These are phyloP conservation scores for Mycena chlorophos DNA, from an alignment of 768 basidiomycete genomes.

Conservation along the genomic window DNA sequence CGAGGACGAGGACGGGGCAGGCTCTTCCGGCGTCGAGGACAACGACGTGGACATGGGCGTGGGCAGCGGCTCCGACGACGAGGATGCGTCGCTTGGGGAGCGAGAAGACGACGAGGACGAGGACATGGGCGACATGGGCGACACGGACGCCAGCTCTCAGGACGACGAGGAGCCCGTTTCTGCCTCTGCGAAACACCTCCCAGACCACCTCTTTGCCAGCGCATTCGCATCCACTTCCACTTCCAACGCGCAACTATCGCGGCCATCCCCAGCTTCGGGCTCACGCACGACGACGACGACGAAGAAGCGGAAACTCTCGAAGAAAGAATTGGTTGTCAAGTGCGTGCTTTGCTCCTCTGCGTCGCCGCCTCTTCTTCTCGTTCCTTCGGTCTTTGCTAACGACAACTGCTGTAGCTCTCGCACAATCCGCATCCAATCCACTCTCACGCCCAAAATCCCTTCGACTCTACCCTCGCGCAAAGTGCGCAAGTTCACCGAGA, in stretches of 20 bases:
- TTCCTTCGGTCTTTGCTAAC: not conserved
- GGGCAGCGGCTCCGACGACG: slow-evolving; percentile 26
- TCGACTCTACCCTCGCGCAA: slow-evolving; percentile 51
- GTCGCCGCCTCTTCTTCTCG: slow-evolving; percentile 5
- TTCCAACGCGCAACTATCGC: slow-evolving; percentile 7
- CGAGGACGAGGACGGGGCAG: slow-evolving; percentile 27
- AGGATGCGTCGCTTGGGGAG: slow-evolving; percentile 26
- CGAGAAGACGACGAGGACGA: slow-evolving; percentile 25
- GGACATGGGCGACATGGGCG: slow-evolving; percentile 16
- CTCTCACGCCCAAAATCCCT: slow-evolving; percentile 31
- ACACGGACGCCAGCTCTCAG: not conserved
- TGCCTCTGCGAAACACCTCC: slow-evolving; percentile 51
- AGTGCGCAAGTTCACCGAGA: slow-evolving; percentile 52
- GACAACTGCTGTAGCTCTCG: slow-evolving; percentile 43
- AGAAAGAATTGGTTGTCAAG: slow-evolving; percentile 60
- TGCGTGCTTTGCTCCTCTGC: too few species aligned
- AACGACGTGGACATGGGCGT: slow-evolving; percentile 26
- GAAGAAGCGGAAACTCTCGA: slow-evolving; percentile 34
- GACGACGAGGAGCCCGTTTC: slow-evolving; percentile 6
- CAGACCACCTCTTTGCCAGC: slow-evolving; percentile 62
- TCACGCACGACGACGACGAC: slow-evolving; percentile 14
- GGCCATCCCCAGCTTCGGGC: slow-evolving; percentile 22
- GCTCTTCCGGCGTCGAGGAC: slow-evolving; percentile 29
- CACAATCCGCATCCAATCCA: slow-evolving; percentile 44
- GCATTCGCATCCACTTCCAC: slow-evolving; percentile 45